Base-by-base conservation (phyloP, 1,284 basidiomycete species). In the Athelia sp. region DNA sequence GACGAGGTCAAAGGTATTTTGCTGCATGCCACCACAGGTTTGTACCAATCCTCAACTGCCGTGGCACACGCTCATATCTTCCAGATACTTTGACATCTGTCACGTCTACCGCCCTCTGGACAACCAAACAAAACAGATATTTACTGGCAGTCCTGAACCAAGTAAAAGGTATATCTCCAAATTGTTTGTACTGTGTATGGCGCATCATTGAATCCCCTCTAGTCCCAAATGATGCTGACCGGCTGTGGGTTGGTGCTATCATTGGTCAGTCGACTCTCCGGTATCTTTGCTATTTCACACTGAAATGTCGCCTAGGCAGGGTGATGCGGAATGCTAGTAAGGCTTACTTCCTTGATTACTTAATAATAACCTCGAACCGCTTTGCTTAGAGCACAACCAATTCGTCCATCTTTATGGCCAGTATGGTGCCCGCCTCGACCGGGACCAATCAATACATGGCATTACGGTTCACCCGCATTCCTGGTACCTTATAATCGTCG, bases 331-430 rank as follows among this genome's bases (percentile, higher is more conserved):
- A n/a, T 40, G 8, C n/a, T 6, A 40, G 36, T 40, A n/a, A n/a
- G 36, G 9, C 19, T 21, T n/a, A 40, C 19, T 8, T n/a, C 4
- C n/a, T 17, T n/a, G 19, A n/a, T n/a, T n/a, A 21, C 36, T 8
- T n/a, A n/a, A 6, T 21, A 40, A 6, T 29, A n/a, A 40, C n/a
- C 26, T 29, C 13, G 26, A 29, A 29, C 13, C 6, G 36, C 15
- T 9, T n/a, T 40, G 10, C 40, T 26, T 46, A 66, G 65, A 52
- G 21, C 56, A 61, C 40, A 59, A 63, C 38, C 55, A 58, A 38
- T 66, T 69, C 47, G 42, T 65, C 36, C 65, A 73, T 49, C 65
- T 69, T 40, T 55, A 68, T 47, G 71, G 71, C 8, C 59, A 70
- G 52, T 53, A 55, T 18, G 58, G 55, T 4, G 68, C 68, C 1